phyloP scores from a whole-genome alignment of 495 filamentous ascomycete species.

The Hypomontagnella monticulosa region DNA sequence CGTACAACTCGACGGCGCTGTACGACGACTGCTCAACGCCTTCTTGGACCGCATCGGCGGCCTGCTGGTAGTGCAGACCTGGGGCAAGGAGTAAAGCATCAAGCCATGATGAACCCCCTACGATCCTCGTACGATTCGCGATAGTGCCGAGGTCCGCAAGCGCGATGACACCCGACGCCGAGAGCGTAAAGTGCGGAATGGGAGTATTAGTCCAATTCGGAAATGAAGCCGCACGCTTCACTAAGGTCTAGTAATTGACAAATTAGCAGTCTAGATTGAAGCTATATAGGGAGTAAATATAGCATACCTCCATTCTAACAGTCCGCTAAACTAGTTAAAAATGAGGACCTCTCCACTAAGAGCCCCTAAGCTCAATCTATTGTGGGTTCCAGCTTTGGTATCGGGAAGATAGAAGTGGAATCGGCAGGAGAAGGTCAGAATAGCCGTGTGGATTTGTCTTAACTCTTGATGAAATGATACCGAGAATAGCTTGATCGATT shows the following conservation, averaged over 20 bases:
- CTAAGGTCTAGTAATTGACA: constrained; percentile 30
- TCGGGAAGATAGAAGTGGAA: constrained; percentile 7
- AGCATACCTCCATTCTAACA: constrained; percentile 26
- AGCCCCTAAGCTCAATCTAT: constrained; percentile 10
- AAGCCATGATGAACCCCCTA: constrained; percentile 60
- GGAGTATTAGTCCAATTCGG: constrained; percentile 48
- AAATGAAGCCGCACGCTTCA: constrained; percentile 43
- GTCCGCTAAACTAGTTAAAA: constrained; percentile 6
- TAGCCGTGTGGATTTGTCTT: no score
- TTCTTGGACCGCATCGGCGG: constrained; percentile 56
- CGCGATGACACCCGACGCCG: constrained; percentile 61
- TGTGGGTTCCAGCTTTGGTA: no score
- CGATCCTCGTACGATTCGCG: constrained; percentile 62
- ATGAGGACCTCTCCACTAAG: not conserved
- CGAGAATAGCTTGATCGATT: no score
- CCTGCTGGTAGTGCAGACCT: constrained; percentile 68
- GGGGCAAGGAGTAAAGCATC: constrained; percentile 67
- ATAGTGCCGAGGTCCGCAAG: constrained; percentile 67
- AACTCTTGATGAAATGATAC: no score
- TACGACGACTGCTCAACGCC: constrained; percentile 30
- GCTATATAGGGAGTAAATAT: constrained; percentile 1
- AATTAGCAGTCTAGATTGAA: constrained; percentile 12
- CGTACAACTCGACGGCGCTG: constrained; percentile 49
- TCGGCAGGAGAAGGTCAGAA: not conserved
- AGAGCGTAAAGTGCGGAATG: constrained; percentile 53